Percentiles rank a stretch among this genome's conserved stretches.
Evolutionary conservation across 1,139 yeast genomes (phyloP).

Genomic region (Blastobotrys elegans): DNA sequence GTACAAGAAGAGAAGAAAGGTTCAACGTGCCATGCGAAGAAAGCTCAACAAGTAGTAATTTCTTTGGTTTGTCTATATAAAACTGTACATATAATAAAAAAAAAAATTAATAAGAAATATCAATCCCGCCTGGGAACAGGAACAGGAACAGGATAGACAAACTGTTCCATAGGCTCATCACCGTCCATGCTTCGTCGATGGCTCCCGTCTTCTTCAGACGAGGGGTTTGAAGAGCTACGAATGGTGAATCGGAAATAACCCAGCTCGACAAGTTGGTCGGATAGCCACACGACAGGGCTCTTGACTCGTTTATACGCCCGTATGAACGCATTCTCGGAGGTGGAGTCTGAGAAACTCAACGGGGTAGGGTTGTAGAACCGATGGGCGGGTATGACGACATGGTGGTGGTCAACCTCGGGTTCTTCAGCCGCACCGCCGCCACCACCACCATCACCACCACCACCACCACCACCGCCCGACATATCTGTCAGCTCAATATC

Average conservation of each 20-base stretch:
- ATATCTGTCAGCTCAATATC: constrained; percentile 1
- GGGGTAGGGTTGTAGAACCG: constrained; percentile 6
- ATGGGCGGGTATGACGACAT: neutral
- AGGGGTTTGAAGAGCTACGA: neutral
- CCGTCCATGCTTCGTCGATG: neutral
- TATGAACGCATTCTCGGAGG: constrained; percentile 4
- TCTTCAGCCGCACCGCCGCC: neutral
- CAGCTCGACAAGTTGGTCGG: constrained; percentile 16
- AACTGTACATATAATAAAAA: neutral
- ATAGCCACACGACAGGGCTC: constrained; percentile 17
- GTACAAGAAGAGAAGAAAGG: constrained; percentile 43
- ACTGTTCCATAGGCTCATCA: constrained; percentile 4
- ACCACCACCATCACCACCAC: neutral
- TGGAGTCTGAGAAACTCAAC: constrained; percentile 1
- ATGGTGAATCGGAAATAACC: constrained; percentile 12
- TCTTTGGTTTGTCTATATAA: neutral
- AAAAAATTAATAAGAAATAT: neutral
- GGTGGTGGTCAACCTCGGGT: neutral
- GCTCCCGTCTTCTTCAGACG: neutral
- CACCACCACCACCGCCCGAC: neutral
- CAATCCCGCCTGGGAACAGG: neutral
- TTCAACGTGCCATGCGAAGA: constrained; percentile 39
- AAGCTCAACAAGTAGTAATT: constrained; percentile 29
- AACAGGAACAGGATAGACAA: constrained; percentile 1
- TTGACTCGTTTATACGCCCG: constrained; percentile 1